Conservation (phyloP, 345 rosid genomes). For the Pelargonium nanum region DNA sequence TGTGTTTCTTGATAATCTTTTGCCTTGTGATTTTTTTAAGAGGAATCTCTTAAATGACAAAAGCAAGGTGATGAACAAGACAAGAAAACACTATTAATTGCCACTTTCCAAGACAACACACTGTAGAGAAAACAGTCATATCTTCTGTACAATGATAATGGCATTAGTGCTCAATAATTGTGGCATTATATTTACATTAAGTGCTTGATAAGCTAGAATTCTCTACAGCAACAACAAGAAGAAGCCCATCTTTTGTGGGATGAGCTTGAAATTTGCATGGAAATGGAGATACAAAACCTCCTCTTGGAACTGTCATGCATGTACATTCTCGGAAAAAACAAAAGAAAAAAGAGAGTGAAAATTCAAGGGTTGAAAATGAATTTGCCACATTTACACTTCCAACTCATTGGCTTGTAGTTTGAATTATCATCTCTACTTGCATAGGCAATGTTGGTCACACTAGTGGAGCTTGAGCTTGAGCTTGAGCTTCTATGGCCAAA, state of each 20-base stretch:
- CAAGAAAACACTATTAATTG: no score
- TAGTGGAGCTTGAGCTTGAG: background rate
- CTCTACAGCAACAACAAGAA: background rate
- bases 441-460: constrained; percentile 18
- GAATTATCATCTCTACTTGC: constrained; percentile 54
- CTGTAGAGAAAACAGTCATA: background rate
- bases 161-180: background rate
- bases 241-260: background rate
- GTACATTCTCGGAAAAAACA: background rate
- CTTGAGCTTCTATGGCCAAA: constrained; percentile 7
- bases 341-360: background rate
- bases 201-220: background rate
- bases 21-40: no score
- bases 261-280: background rate
- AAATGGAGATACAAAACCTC: background rate
- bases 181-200: no score
- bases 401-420: constrained; percentile 84
- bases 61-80: no score
- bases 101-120: background rate
- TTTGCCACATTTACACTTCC: constrained; percentile 95
- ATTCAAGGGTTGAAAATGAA: constrained; percentile 72
- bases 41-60: background rate
- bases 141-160: background rate
- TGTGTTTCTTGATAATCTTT: background rate
- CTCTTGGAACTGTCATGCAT: background rate